These are phyloP conservation scores for Lentinus brumalis DNA, from an alignment of 768 basidiomycete species.

Conservation along the genomic window DNA sequence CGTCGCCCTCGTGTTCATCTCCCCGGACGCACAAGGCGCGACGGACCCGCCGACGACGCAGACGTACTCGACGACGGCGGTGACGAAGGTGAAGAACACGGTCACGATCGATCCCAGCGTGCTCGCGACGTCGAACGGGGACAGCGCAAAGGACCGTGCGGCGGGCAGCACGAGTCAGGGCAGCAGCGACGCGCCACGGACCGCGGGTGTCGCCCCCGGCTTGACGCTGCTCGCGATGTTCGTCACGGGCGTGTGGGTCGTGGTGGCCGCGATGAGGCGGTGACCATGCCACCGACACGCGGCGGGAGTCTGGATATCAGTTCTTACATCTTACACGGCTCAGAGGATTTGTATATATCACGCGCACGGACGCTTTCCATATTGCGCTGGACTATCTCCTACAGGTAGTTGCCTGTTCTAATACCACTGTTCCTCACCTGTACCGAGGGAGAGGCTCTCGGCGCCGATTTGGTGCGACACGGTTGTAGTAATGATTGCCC, in stretches of 20 bases:
- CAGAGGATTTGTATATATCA: too few species aligned
- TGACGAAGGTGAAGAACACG: slow-evolving; percentile 55
- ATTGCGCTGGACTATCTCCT: too few species aligned
- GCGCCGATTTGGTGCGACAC: too few species aligned
- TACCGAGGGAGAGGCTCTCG: too few species aligned
- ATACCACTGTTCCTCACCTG: too few species aligned
- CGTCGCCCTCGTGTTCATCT: slow-evolving; percentile 76
- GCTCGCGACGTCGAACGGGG: slow-evolving; percentile 66
- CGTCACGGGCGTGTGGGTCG: slow-evolving; percentile 13
- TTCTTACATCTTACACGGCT: too few species aligned
- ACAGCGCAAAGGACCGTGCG: slow-evolving; percentile 44
- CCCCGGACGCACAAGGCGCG: slow-evolving; percentile 39
- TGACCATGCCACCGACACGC: not conserved
- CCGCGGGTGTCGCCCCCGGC: slow-evolving; percentile 23
- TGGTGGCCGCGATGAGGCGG: slow-evolving; percentile 8
- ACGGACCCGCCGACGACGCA: slow-evolving; percentile 34
- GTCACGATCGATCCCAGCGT: slow-evolving; percentile 55
- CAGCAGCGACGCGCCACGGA: slow-evolving; percentile 21
- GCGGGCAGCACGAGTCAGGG: slow-evolving; percentile 31
- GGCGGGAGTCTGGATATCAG: too few species aligned
- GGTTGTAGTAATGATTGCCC: too few species aligned
- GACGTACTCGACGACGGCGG: slow-evolving; percentile 63
- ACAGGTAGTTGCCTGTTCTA: too few species aligned
- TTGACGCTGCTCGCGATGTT: slow-evolving; percentile 14
- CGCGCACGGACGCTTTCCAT: too few species aligned